Conservation (phyloP, 2,329 filamentous ascomycete genomes). For the Colletotrichum viniferum region DNA sequence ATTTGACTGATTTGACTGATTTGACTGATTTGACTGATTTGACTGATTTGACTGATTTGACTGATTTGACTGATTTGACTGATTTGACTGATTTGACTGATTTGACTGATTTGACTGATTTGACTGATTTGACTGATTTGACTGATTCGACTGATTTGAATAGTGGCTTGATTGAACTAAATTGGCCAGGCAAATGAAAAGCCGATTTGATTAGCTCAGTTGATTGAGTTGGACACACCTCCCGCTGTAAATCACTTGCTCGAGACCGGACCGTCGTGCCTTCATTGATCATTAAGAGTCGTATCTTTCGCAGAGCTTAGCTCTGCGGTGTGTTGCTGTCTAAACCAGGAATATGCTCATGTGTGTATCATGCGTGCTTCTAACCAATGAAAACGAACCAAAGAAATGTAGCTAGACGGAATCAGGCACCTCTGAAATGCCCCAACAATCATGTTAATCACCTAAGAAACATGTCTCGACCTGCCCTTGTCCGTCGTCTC, state of each 20-base stretch:
- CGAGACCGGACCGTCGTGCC: rapidly evolving
- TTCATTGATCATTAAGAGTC: background rate
- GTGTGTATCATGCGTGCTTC: background rate
- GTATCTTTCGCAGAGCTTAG: background rate
- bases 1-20: background rate
- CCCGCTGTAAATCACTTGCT: background rate
- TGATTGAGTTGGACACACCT: too few relatives aligned
- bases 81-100: background rate
- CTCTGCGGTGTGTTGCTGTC: background rate
- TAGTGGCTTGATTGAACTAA: background rate
- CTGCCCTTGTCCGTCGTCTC: background rate
- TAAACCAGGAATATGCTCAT: background rate
- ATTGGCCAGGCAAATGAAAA: background rate
- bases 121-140: background rate
- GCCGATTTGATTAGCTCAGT: background rate
- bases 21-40: background rate
- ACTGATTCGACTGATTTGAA: too few relatives aligned
- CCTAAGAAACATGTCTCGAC: background rate
- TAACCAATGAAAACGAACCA: background rate
- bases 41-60: background rate
- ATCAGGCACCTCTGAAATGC: background rate
- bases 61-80: background rate
- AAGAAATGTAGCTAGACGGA: background rate
- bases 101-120: background rate
- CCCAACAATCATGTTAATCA: background rate